A percentile compares a stretch with the other conserved stretches of the same genome.
These are phyloP conservation scores for Cladosporium sp. DNA, from an alignment of 2,329 filamentous ascomycete species.

Conservation along the genomic window DNA sequence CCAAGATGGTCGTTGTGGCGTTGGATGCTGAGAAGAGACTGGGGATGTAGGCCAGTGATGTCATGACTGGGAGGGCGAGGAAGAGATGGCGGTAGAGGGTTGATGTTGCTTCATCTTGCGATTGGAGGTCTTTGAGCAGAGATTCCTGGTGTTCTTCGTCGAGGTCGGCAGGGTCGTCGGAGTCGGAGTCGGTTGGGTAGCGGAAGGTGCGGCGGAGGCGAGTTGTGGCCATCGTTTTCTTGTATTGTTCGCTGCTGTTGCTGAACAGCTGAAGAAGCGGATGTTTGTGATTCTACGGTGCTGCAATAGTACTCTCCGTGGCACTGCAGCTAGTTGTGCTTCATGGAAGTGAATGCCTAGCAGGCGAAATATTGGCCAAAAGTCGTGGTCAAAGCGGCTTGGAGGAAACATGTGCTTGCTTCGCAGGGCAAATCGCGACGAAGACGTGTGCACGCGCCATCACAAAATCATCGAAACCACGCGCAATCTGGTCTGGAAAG, in stretches of 20 bases:
- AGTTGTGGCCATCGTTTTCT: conserved; percentile 46
- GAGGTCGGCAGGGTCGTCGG: conserved; percentile 54
- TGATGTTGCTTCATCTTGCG: conserved; percentile 46
- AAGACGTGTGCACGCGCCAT: background rate
- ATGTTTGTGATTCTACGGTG: too few species aligned
- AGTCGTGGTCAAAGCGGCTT: background rate
- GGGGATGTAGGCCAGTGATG: conserved; percentile 52
- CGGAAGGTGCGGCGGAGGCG: conserved; percentile 73
- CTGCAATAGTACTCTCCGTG: too few species aligned
- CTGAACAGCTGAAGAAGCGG: too few species aligned
- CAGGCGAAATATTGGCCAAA: background rate
- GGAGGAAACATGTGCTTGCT: background rate
- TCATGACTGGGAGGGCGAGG: conserved; percentile 56
- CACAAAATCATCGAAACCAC: conserved; percentile 3
- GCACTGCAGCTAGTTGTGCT: too few species aligned
- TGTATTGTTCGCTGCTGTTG: background rate
- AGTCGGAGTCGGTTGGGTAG: conserved; percentile 60
- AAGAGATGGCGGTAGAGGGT: conserved; percentile 43
- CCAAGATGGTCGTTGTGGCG: conserved; percentile 39
- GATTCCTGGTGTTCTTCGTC: conserved; percentile 71
- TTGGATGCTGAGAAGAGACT: conserved; percentile 40
- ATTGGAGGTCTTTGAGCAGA: conserved; percentile 54
- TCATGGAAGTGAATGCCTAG: background rate
- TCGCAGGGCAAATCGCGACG: background rate
- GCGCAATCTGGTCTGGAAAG: background rate